Percentiles rank a stretch among this genome's conserved stretches.
phyloP scores from a whole-genome alignment of 1,284 basidiomycete species.

The Ustilago shanxiensis region DNA sequence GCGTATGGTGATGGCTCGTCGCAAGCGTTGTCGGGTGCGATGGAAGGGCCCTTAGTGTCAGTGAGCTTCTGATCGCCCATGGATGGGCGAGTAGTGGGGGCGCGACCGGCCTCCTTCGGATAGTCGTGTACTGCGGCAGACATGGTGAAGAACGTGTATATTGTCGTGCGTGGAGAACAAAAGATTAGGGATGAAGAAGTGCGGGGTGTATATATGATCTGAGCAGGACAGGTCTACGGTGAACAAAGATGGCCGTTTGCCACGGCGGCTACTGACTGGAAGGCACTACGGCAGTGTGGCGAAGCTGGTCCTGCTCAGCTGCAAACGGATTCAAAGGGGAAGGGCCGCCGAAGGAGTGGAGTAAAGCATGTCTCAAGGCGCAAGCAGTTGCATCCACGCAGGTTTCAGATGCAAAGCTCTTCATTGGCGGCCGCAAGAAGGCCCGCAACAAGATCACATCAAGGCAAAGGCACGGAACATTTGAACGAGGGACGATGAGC shows the following conservation, averaged over 20 bases:
- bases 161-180: neutral
- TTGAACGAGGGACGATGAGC: neutral
- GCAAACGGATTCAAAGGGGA: too few species aligned
- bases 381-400: neutral
- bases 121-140: constrained; percentile 20
- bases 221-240: neutral
- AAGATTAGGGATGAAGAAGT: neutral
- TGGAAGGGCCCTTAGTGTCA: constrained; percentile 43
- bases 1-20: constrained; percentile 62
- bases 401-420: constrained; percentile 14
- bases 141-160: constrained; percentile 19
- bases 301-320: neutral
- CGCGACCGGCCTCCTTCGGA: constrained; percentile 46
- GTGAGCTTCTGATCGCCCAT: constrained; percentile 54
- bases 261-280: neutral
- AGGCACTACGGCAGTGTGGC: neutral
- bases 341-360: neutral
- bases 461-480: neutral
- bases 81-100: constrained; percentile 35
- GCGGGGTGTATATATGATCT: constrained; percentile 39
- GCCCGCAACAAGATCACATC: too few species aligned
- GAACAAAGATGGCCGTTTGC: neutral
- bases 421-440: neutral
- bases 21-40: constrained; percentile 63
- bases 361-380: constrained; percentile 1